phyloP scores from a whole-genome alignment of 495 filamentous ascomycete species.

The Melanomma pulvis-pyrius region DNA sequence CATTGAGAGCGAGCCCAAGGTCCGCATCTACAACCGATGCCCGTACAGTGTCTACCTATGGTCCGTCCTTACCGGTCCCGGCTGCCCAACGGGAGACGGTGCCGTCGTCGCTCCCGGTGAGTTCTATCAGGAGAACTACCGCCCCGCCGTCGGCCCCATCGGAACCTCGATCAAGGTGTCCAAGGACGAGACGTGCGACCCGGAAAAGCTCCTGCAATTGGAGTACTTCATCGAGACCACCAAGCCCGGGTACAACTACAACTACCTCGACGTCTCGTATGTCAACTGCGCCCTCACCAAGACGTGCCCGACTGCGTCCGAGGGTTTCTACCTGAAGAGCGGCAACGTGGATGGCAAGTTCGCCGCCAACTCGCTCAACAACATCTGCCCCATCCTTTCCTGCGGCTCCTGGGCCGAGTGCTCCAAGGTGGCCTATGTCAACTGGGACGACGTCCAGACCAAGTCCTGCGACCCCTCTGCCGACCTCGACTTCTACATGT shows the following conservation, averaged over 20 bases:
- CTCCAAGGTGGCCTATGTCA: constrained; percentile 29
- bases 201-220: constrained; percentile 30
- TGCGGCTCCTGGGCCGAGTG: constrained; percentile 12
- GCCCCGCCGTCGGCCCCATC: background rate
- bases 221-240: constrained; percentile 36
- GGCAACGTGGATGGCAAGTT: constrained; percentile 23
- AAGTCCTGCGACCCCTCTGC: constrained; percentile 25
- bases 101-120: constrained; percentile 14
- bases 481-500: constrained; percentile 37
- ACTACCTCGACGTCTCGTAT: constrained; percentile 39
- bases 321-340: constrained; percentile 34
- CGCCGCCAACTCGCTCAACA: background rate
- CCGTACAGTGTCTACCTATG: constrained; percentile 35
- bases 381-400: constrained; percentile 35
- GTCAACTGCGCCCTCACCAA: constrained; percentile 29
- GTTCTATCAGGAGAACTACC: constrained; percentile 33
- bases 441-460: constrained; percentile 28
- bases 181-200: constrained; percentile 11
- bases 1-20: background rate
- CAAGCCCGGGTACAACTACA: background rate
- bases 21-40: constrained; percentile 35
- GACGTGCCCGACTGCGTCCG: constrained; percentile 27
- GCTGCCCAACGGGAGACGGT: constrained; percentile 8
- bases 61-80: constrained; percentile 21
- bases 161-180: constrained; percentile 39